phyloP scores from a whole-genome alignment of 2,329 filamentous ascomycete species.

The Coleophoma eucalyptorum region DNA sequence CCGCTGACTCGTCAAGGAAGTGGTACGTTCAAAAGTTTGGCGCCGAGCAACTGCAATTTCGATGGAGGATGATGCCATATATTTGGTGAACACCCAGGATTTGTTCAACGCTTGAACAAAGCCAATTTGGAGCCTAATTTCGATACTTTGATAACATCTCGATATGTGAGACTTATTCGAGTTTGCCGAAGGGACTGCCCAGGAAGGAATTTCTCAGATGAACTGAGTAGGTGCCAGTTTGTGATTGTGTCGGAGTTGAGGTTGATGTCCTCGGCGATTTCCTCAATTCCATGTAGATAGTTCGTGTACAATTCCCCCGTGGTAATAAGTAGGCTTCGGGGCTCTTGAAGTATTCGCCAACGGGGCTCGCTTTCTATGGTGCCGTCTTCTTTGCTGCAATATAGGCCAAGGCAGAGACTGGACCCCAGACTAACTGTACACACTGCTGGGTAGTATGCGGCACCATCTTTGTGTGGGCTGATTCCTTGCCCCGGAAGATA shows the following conservation, averaged over 20 bases:
- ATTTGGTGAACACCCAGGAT: constrained; percentile 42
- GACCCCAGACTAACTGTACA: constrained; percentile 85
- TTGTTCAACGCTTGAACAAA: constrained; percentile 17
- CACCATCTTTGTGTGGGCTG: constrained; percentile 93
- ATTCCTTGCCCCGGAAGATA: constrained; percentile 88
- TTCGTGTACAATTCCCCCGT: constrained; percentile 64
- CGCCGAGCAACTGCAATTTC: constrained; percentile 51
- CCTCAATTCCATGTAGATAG: constrained; percentile 71
- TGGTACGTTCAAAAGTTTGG: constrained; percentile 83
- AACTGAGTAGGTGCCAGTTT: constrained; percentile 68
- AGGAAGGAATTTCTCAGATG: constrained; percentile 38
- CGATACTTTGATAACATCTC: constrained; percentile 82
- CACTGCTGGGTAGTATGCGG: constrained; percentile 82
- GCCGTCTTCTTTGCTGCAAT: constrained; percentile 59
- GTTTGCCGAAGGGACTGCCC: constrained; percentile 55
- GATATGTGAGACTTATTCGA: constrained; percentile 72
- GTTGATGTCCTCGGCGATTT: constrained; percentile 61
- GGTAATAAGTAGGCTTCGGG: constrained; percentile 74
- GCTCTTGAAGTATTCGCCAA: constrained; percentile 73
- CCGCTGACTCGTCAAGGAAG: constrained; percentile 69
- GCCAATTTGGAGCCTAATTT: constrained; percentile 64
- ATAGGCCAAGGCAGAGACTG: constrained; percentile 74
- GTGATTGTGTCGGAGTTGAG: constrained; percentile 58
- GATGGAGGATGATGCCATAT: constrained; percentile 75
- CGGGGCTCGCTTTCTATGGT: constrained; percentile 46